Evolutionary conservation across 768 basidiomycete species (phyloP).

Genomic region (Leccinum imitatum): DNA sequence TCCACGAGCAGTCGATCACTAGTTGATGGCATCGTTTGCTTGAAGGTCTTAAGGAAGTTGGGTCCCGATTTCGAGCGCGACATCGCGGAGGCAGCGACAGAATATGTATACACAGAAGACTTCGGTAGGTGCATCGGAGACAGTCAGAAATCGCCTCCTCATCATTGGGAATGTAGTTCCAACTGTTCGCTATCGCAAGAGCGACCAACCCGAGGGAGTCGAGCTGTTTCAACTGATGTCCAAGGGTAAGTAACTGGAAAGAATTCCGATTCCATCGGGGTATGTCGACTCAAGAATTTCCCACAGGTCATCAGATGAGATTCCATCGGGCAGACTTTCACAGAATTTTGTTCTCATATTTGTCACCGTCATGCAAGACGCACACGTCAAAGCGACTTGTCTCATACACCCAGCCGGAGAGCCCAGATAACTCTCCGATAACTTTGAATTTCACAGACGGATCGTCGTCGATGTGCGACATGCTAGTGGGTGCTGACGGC

Average conservation of each 20-base stretch:
- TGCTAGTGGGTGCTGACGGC: conserved; percentile 72
- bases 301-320: conserved; percentile 47
- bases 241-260: conserved; percentile 49
- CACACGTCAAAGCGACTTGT: conserved; percentile 59
- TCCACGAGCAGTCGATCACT: background rate
- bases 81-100: conserved; percentile 19
- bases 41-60: conserved; percentile 25
- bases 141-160: background rate
- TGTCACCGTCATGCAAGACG: conserved; percentile 46
- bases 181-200: conserved; percentile 56
- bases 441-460: conserved; percentile 63
- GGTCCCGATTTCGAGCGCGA: conserved; percentile 18
- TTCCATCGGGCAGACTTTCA: conserved; percentile 74
- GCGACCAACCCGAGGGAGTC: conserved; percentile 55
- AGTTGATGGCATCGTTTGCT: background rate
- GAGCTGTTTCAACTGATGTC: conserved; percentile 54
- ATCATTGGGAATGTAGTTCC: conserved; percentile 39
- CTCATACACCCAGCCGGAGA: conserved; percentile 50
- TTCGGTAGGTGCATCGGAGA: conserved; percentile 15
- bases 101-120: conserved; percentile 21
- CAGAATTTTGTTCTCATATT: conserved; percentile 47
- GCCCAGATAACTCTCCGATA: conserved; percentile 33
- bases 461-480: conserved; percentile 55
- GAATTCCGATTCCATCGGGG: background rate
- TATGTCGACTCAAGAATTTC: background rate